Evolutionary conservation across 2,329 filamentous ascomycete species (phyloP).

Genomic region (Penicillium sp.): DNA sequence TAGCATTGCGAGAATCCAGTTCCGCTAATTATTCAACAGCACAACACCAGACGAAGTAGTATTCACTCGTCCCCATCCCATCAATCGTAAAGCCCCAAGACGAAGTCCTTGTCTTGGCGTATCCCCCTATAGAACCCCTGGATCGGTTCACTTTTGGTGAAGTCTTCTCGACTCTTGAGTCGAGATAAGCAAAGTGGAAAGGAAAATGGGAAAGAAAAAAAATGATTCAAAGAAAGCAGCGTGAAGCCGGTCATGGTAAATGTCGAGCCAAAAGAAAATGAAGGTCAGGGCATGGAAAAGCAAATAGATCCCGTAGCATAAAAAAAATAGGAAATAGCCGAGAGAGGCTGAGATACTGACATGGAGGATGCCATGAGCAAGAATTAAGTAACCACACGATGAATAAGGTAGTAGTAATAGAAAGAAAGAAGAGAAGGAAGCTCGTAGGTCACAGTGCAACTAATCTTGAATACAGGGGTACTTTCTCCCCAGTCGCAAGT

Average conservation of each 20-base stretch:
- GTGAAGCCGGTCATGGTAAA: neutral
- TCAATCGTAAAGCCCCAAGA: neutral
- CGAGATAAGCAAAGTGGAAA: neutral
- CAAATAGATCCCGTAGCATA: conserved; percentile 2
- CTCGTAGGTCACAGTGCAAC: conserved; percentile 31
- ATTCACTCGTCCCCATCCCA: neutral
- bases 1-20: neutral
- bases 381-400: conserved; percentile 27
- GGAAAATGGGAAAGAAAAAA: conserved; percentile 4
- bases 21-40: neutral
- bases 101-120: neutral
- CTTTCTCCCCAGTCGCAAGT: conserved; percentile 12
- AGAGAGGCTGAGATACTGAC: neutral
- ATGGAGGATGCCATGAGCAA: conserved; percentile 10
- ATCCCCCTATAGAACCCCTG: neutral
- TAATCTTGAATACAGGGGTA: conserved; percentile 26
- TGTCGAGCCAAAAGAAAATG: no score
- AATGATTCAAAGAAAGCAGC: conserved; percentile 4
- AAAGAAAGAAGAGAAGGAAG: conserved; percentile 28
- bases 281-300: conserved; percentile 1
- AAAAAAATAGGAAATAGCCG: conserved; percentile 3
- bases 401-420: conserved; percentile 31
- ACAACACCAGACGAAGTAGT: neutral
- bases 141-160: neutral
- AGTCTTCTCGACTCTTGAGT: neutral